Base-by-base conservation (phyloP, 768 basidiomycete genomes). In the Hygrocybe coccinea region DNA sequence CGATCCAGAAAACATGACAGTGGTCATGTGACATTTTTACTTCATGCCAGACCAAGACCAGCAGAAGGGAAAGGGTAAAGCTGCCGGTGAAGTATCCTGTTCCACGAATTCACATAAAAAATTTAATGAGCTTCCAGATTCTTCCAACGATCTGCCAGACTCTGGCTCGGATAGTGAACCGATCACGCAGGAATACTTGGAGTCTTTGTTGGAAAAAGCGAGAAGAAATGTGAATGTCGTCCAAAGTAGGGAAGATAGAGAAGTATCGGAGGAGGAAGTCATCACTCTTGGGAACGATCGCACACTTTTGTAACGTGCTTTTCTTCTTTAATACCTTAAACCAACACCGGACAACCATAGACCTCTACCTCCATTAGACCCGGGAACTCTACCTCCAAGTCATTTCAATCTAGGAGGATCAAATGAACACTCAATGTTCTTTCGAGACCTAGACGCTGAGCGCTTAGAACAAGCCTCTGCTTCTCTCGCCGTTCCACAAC, bases 401-500 rank as follows among this genome's bases (percentile, higher is more conserved):
- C 91, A 91, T 67, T 81, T 92, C 54, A 76, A 75, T 35, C 71
- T 85, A 46, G 76, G 75, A 19, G 65, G 73, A 52, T 68, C 68
- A 22, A 72, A 71, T 34, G 70, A 76, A 5, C 74, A 74, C 2
- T 76, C 80, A 5, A 76, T 73, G 3, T 70, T 67, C 34, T 67
- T 85, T 14, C 76, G 79, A 37, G 87, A 91, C 69, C 81, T 85
- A 33, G 87, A 84, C 48, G 75, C 80, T 2, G 79, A 82, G 64
- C 70, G 68, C 2, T 77, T 76, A 10, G 77, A 80, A 68, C 72
- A 73, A 56, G 79, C 79, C 8, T 73, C 79, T n/a, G 76, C 81
- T 11, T 76, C 75, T 19, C 69, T 64, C 19, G 69, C 72, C 38
- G 72, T 69, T 5, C 89, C 86, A 44, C 77, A 80, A 29, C 81